Evolutionary conservation across 139 green algal genomes (phyloP), one percentile per base, ranked within the genome.

Genomic region (Micractinium sp.): DNA sequence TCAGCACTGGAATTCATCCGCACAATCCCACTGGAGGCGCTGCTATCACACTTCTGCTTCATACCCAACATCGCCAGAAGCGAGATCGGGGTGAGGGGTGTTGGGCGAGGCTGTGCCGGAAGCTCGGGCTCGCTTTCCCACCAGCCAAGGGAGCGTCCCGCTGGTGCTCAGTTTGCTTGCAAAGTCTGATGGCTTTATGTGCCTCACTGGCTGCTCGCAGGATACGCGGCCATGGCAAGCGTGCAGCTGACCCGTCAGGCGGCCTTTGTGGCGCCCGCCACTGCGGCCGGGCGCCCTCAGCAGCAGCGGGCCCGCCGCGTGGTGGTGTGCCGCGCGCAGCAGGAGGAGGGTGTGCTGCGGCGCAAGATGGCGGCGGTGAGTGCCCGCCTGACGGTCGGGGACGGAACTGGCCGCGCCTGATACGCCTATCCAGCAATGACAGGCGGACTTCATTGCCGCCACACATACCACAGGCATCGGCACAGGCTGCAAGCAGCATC

Each of bases 321-420:
- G 63, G 41, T 91, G 78, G 77, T 81, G 25, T 91, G 88, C 88
- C 82, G 88, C 14, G 89, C 87, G 61, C 78, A 92, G 81, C 63
- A 91, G 56, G 77, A 91, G 66, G 61, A 91, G 71, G 63, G 41
- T 29, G 74, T n/a, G 22, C 38, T 88, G 35, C 47, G 47, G 18
- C 71, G 88, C 81, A 85, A 91, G 73, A 56, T 60, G 25, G 82
- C 88, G n/a, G 88, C 82, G 82, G 88, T 91, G 82, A 91, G 88
- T 23, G 41, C 47, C 38, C 25, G 33, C 47, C 20, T 80, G 33
- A 20, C 29, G 79, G 33, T 38, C n/a, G 67, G 67, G 71, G 2
- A 31, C 29, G 9, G 71, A 14, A n/a, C n/a, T n/a, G 74, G 16
- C 2, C 39, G 74, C 16, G 74, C 36, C 76, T 16, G 20, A 19